A percentile compares a stretch with the other conserved stretches of the same genome.
phyloP scores from a whole-genome alignment of 306 rosid genomes.

The Rosa lucieae region DNA sequence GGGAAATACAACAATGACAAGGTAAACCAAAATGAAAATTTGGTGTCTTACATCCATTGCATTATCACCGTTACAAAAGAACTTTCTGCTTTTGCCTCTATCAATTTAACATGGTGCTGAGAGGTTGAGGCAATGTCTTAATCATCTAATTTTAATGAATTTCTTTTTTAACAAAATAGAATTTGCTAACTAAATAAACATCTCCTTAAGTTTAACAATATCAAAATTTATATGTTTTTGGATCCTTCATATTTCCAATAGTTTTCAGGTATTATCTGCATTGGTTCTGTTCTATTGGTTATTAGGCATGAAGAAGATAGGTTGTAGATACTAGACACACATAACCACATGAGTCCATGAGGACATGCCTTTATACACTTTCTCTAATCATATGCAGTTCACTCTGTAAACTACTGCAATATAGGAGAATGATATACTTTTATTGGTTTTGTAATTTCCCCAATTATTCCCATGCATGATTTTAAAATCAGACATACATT shows the following conservation, averaged over 20 bases:
- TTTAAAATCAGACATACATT: not conserved
- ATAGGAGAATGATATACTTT: not conserved
- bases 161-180: not conserved
- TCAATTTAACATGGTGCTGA: not conserved
- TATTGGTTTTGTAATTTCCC: not conserved
- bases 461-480: not conserved
- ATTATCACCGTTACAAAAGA: too few relatives aligned
- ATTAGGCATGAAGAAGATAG: not conserved
- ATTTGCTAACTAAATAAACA: not conserved
- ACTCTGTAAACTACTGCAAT: not conserved
- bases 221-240: not conserved
- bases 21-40: too few relatives aligned
- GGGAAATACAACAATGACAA: too few relatives aligned
- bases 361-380: not conserved
- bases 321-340: not conserved
- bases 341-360: not conserved
- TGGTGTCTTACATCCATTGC: too few relatives aligned
- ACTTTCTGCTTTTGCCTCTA: not conserved
- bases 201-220: not conserved
- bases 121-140: not conserved
- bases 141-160: not conserved
- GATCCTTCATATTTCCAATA: not conserved
- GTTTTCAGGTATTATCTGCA: constrained; percentile 1
- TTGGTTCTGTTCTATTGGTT: too few relatives aligned
- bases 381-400: not conserved